Evolutionary conservation across 1,284 basidiomycete species (phyloP).

Genomic region (Peniophora sp.): DNA sequence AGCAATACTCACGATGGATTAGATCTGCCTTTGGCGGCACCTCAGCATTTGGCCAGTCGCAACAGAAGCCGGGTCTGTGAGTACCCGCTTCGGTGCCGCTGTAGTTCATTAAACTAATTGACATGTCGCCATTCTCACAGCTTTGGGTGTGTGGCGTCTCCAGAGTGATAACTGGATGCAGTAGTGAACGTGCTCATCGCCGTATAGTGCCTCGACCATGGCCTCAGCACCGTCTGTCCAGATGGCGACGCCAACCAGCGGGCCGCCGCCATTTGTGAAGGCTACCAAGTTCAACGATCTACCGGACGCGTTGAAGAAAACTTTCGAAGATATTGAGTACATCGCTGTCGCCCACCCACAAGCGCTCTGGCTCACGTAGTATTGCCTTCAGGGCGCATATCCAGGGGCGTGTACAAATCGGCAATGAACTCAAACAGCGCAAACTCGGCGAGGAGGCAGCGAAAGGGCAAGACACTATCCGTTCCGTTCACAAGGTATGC

Average conservation of each 20-base stretch:
- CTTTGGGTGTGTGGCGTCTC: constrained; percentile 7
- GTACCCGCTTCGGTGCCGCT: not conserved
- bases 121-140: constrained; percentile 1
- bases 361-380: not conserved
- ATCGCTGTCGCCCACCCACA: constrained; percentile 14
- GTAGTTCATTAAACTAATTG: not conserved
- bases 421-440: constrained; percentile 67
- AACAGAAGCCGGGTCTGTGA: constrained; percentile 4
- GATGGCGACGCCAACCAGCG: constrained; percentile 19
- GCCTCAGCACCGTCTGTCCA: constrained; percentile 13
- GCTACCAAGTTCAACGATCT: constrained; percentile 81
- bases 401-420: constrained; percentile 69
- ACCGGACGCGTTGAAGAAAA: constrained; percentile 58
- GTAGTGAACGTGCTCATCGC: not conserved
- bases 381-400: constrained; percentile 48
- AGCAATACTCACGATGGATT: not conserved
- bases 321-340: constrained; percentile 69
- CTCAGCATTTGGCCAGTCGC: not conserved
- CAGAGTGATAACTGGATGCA: not conserved
- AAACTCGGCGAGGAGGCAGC: constrained; percentile 69
- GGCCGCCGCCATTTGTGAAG: constrained; percentile 52
- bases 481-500: constrained; percentile 55
- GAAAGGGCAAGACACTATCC: constrained; percentile 63
- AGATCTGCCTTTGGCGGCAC: not conserved
- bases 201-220: not conserved